Evolutionary conservation across 73 alveolate genomes (phyloP), one percentile per base, ranked within the genome.

Genomic region (Effrenium voratum): DNA sequence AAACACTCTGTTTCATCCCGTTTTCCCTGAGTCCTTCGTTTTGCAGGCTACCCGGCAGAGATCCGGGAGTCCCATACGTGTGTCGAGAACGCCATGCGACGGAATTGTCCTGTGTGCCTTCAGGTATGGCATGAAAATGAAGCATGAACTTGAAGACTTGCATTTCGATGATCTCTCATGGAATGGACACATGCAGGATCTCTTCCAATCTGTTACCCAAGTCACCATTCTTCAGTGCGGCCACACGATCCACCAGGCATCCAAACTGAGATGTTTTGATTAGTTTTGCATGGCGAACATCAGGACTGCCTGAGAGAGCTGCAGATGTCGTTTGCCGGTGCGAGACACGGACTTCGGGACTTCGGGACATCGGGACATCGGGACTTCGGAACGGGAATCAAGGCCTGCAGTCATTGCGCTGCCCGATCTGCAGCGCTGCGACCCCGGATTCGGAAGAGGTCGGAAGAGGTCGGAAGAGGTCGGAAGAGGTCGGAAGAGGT

Each of bases 31-130:
- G n/a, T 34, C 22, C 5, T 13, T n/a, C 5, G 8, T 43, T 4
- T 8, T 55, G 10, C 34, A 82, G 92, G 99, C 99, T 68, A 92
- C n/a, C 95, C 99, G 6, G 84, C 73, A 2, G 99, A 98, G 82
- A 90, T 98, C 72, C 55, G 70, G 79, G 90, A 93, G 49, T 57
- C 98, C 28, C 99, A 99, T 88, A 92, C 98, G 60, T 99, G 99
- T 75, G 99, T 97, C 26, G 99, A 99, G 72, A 91, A 98, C 57
- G 99, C 99, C 73, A 98, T 99, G 88, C 59, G 93, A 34, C 99
- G 99, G 34, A 97, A 99, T 94, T 99, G 99, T 47, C 99, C 99
- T 40, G 95, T 99, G 50, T 99, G 99, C 95, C 55, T 99, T 55
- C 97, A 90, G 97, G 94, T 16, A 26, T n/a, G n/a, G n/a, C n/a